Percentiles rank a stretch among this genome's conserved stretches.
Evolutionary conservation across 2,329 filamentous ascomycete genomes (phyloP).

Genomic region (Drechslera avenae): DNA sequence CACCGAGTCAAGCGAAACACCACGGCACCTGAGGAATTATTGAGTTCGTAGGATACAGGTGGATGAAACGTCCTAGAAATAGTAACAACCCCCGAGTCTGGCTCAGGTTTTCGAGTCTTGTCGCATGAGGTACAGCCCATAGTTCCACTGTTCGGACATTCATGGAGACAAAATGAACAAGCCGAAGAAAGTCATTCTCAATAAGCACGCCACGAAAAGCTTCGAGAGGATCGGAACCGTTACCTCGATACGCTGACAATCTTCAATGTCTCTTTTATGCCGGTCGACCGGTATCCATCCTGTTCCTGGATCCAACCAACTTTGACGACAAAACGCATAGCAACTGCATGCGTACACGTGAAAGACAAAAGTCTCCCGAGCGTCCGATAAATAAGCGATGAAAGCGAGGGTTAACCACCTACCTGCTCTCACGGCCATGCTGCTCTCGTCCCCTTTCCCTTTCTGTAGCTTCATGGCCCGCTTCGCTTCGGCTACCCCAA

Average conservation of each 20-base stretch:
- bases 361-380: background rate
- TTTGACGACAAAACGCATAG: background rate
- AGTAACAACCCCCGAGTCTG: background rate
- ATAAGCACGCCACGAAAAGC: background rate
- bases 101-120: background rate
- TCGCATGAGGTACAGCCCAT: too few relatives aligned
- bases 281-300: background rate
- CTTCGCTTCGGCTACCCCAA: background rate
- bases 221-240: background rate
- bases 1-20: conserved; percentile 3
- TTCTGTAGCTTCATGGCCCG: background rate
- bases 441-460: background rate
- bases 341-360: background rate
- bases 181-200: too few relatives aligned
- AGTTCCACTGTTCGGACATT: too few relatives aligned
- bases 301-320: background rate
- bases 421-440: background rate
- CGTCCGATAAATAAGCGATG: background rate
- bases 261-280: background rate
- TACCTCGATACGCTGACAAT: background rate
- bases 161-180: too few relatives aligned
- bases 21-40: background rate
- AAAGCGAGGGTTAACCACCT: background rate
- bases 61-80: background rate
- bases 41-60: background rate